Percentiles rank a stretch among this genome's conserved stretches.
Conservation (phyloP, 2,329 filamentous ascomycete species). For the Fusarium sublunatum region DNA sequence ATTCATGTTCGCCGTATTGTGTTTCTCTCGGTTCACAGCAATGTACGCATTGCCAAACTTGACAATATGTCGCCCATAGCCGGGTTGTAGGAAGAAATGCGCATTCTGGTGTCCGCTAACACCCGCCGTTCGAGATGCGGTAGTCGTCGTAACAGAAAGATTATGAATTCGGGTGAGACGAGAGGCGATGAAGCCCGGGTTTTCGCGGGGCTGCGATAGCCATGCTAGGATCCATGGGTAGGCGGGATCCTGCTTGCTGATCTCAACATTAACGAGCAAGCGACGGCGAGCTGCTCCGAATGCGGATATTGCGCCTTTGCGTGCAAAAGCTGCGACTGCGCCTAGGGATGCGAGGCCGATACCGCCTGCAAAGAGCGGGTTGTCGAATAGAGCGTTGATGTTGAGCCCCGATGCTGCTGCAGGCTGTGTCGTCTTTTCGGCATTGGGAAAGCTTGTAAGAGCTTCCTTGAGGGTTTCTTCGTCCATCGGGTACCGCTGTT, state of each 20-base stretch:
- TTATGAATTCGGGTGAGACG: slow-evolving; percentile 70
- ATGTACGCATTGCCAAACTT: slow-evolving; percentile 90
- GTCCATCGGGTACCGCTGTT: slow-evolving; percentile 22
- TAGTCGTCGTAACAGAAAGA: slow-evolving; percentile 68
- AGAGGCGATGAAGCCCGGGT: slow-evolving; percentile 68
- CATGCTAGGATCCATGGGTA: slow-evolving; percentile 96
- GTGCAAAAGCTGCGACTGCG: slow-evolving; percentile 81
- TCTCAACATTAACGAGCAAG: slow-evolving; percentile 94
- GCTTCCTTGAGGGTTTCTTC: slow-evolving; percentile 33
- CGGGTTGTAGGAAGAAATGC: slow-evolving; percentile 88
- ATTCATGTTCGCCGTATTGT: slow-evolving; percentile 81
- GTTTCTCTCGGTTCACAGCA: slow-evolving; percentile 85
- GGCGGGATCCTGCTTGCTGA: slow-evolving; percentile 91
- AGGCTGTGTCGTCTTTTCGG: slow-evolving; percentile 49
- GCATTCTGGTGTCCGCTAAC: slow-evolving; percentile 76
- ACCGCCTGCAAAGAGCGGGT: slow-evolving; percentile 75
- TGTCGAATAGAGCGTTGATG: slow-evolving; percentile 70
- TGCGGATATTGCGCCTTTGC: slow-evolving; percentile 78
- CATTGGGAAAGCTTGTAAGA: slow-evolving; percentile 36
- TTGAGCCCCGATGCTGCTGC: slow-evolving; percentile 54
- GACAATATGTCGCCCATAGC: slow-evolving; percentile 88
- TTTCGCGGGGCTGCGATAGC: slow-evolving; percentile 84
- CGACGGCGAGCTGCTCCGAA: slow-evolving; percentile 82
- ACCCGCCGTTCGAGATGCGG: slow-evolving; percentile 68
- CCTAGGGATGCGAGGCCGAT: slow-evolving; percentile 92